phyloP scores from a whole-genome alignment of 208 protist species.

The Leishmania arabica region DNA sequence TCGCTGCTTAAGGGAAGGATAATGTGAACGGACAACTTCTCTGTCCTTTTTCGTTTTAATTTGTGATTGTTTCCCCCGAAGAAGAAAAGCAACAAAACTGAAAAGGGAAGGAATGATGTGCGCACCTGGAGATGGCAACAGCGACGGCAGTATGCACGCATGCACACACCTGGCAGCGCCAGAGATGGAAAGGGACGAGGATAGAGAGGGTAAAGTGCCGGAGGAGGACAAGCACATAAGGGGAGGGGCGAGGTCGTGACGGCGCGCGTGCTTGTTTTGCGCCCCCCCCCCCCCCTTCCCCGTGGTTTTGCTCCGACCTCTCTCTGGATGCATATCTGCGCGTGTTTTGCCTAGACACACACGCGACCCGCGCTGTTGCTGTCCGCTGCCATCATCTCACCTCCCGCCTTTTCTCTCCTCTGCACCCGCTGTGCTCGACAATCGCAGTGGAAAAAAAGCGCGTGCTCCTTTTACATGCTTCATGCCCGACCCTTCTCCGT shows the following conservation, averaged over 20 bases:
- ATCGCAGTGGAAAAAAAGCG: not conserved
- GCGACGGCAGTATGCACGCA: not conserved
- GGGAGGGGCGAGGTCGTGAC: not conserved
- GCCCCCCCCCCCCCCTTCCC: no score
- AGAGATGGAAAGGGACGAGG: not conserved
- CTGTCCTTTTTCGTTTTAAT: constrained; percentile 26
- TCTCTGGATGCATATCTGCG: not conserved
- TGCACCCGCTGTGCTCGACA: not conserved
- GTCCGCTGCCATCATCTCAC: not conserved
- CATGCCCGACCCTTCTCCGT: not conserved
- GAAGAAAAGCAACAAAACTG: constrained; percentile 7
- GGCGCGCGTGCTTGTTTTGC: not conserved
- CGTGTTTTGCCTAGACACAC: not conserved
- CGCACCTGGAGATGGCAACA: not conserved
- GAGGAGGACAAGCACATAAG: not conserved
- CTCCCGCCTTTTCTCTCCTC: constrained; percentile 6
- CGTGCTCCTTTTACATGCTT: not conserved
- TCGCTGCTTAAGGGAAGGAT: constrained; percentile 72
- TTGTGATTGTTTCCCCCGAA: constrained; percentile 25
- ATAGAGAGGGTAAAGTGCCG: not conserved
- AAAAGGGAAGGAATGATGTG: not conserved
- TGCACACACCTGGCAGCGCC: not conserved
- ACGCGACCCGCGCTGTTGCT: not conserved
- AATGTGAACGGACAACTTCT: constrained; percentile 23
- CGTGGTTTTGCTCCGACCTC: not conserved